Percentiles rank a stretch among this genome's conserved stretches.
Evolutionary conservation across 2,329 filamentous ascomycete species (phyloP).

Genomic region (Decorospora gaudefroyi): DNA sequence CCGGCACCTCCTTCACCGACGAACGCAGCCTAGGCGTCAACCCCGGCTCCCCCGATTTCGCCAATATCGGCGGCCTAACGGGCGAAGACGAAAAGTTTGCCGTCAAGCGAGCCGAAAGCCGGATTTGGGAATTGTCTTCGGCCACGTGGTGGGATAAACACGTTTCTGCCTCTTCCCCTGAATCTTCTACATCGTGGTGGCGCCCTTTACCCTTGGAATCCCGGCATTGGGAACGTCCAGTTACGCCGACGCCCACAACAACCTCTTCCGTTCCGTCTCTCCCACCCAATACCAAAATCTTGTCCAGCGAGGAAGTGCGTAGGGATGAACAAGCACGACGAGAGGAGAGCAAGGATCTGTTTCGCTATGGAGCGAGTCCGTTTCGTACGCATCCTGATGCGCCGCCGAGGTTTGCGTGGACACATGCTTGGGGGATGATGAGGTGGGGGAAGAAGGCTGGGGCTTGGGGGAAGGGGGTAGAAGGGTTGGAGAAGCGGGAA

Average conservation of each 20-base stretch:
- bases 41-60: slow-evolving; percentile 61
- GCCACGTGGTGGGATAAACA: slow-evolving; percentile 72
- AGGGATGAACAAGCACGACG: slow-evolving; percentile 39
- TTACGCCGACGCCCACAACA: neutral
- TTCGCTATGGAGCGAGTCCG: slow-evolving; percentile 53
- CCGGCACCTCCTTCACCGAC: slow-evolving; percentile 32
- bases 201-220: slow-evolving; percentile 66
- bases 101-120: slow-evolving; percentile 73
- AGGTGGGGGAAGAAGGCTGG: slow-evolving; percentile 60
- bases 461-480: slow-evolving; percentile 57
- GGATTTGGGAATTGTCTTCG: slow-evolving; percentile 83
- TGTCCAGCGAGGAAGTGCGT: slow-evolving; percentile 23
- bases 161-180: slow-evolving; percentile 66
- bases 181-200: slow-evolving; percentile 66
- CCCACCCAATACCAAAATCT: slow-evolving; percentile 22
- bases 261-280: slow-evolving; percentile 3
- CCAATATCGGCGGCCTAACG: slow-evolving; percentile 68
- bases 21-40: slow-evolving; percentile 32
- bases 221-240: slow-evolving; percentile 65
- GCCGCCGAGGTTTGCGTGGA: slow-evolving; percentile 58
- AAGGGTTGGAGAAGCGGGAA: slow-evolving; percentile 51
- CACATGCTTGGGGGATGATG: slow-evolving; percentile 60
- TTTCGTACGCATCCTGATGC: slow-evolving; percentile 52
- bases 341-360: slow-evolving; percentile 37
- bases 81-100: slow-evolving; percentile 83